A percentile compares a stretch with the other conserved stretches of the same genome.
These are phyloP conservation scores for Acidiella bohemica DNA, from an alignment of 495 filamentous ascomycete genomes.

Conservation along the genomic window DNA sequence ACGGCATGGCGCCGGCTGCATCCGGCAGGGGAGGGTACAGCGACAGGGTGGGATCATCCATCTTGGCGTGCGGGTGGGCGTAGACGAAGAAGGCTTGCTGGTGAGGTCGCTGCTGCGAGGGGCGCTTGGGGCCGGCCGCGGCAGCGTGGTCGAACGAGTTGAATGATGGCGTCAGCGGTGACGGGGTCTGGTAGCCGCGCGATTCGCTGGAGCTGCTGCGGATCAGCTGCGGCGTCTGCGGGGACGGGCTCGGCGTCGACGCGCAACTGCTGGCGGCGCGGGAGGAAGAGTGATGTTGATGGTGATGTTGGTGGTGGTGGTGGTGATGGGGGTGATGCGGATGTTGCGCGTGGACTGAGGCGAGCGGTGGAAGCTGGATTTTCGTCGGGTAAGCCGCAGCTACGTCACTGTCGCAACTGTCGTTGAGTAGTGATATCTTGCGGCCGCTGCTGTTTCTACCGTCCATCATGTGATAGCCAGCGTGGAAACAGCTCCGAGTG, in stretches of 20 bases:
- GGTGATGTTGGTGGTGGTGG: too few species aligned
- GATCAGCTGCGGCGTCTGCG: conserved; percentile 27
- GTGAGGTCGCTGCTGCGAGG: background rate
- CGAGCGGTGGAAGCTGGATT: conserved; percentile 4
- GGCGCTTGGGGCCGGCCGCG: background rate
- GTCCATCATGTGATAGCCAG: conserved; percentile 20
- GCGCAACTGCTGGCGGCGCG: conserved; percentile 28
- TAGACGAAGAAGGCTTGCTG: background rate
- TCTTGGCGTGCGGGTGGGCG: conserved; percentile 3
- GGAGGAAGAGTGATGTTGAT: too few species aligned
- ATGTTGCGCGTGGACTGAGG: conserved; percentile 6
- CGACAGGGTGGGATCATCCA: conserved; percentile 12
- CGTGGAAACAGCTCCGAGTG: background rate
- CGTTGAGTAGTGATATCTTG: conserved; percentile 21
- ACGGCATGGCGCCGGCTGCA: conserved; percentile 14
- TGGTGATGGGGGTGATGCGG: too few species aligned
- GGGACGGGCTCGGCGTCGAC: conserved; percentile 26
- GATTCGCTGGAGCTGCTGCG: conserved; percentile 28
- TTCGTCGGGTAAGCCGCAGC: conserved; percentile 2
- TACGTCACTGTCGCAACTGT: conserved; percentile 12
- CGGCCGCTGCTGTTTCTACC: conserved; percentile 18
- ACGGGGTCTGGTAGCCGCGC: conserved; percentile 23
- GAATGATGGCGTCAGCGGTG: conserved; percentile 26
- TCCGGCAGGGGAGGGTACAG: conserved; percentile 21
- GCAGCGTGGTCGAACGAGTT: background rate